A percentile compares a stretch with the other conserved stretches of the same genome.
phyloP scores from a whole-genome alignment of 192 early-diverging fungal genomes.

The Mortierella hygrophila region DNA sequence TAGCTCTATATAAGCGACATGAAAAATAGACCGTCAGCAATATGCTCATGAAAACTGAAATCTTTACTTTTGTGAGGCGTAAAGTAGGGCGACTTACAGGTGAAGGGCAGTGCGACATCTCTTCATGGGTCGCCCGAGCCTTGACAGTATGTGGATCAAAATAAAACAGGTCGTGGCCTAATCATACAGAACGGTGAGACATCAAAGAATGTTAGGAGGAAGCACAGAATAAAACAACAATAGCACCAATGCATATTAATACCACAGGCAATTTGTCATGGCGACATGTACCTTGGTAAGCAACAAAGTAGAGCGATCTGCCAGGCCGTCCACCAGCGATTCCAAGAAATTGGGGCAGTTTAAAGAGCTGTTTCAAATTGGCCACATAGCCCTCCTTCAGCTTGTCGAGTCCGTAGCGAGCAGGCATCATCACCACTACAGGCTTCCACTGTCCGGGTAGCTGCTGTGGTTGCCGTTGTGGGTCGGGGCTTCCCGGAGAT shows the following conservation, averaged over 20 bases:
- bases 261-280: neutral
- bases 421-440: constrained; percentile 51
- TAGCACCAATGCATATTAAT: neutral
- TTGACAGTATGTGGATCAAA: constrained; percentile 59
- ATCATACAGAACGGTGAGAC: neutral
- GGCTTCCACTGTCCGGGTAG: constrained; percentile 46
- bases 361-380: constrained; percentile 44
- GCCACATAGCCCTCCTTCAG: constrained; percentile 23
- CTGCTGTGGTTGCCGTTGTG: constrained; percentile 1
- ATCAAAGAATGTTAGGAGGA: neutral
- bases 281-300: constrained; percentile 41
- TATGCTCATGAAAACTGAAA: neutral
- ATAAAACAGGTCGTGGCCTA: constrained; percentile 57
- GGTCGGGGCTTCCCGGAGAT: neutral
- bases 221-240: neutral
- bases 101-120: constrained; percentile 29
- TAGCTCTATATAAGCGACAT: constrained; percentile 37
- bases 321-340: constrained; percentile 58
- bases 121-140: constrained; percentile 42
- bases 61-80: neutral
- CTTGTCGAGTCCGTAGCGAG: constrained; percentile 40
- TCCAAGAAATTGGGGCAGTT: constrained; percentile 57
- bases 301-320: constrained; percentile 60
- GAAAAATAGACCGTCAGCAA: neutral
- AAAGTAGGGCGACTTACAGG: constrained; percentile 21